Percentiles rank a stretch among this genome's conserved stretches.
Evolutionary conservation across 225 moss, liverwort and hornwort species (phyloP).

Genomic region (Climacium dendroides): DNA sequence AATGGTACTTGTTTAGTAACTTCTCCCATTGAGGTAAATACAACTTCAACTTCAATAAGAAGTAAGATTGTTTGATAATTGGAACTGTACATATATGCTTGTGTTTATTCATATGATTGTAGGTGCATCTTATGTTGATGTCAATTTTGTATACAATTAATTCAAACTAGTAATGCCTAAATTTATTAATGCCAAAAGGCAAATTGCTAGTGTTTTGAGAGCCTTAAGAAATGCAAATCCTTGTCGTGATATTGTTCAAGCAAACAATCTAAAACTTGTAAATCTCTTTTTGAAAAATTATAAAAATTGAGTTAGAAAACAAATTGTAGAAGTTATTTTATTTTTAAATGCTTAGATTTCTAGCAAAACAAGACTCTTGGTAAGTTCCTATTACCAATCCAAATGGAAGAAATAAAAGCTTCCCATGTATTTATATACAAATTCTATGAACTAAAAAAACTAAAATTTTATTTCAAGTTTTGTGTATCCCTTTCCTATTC

Average conservation of each 20-base stretch:
- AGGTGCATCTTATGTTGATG: background rate
- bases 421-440: background rate
- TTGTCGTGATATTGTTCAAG: background rate
- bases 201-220: background rate
- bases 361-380: background rate
- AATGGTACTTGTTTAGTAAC: background rate
- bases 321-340: background rate
- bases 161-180: background rate
- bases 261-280: background rate
- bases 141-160: background rate
- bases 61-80: background rate
- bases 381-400: background rate
- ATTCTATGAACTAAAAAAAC: background rate
- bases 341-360: accelerated
- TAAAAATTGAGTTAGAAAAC: background rate
- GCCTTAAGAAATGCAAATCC: background rate
- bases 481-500: background rate
- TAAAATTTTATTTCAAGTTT: background rate
- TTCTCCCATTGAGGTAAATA: accelerated
- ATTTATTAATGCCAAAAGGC: accelerated
- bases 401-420: background rate
- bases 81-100: accelerated
- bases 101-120: background rate
- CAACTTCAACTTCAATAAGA: background rate
- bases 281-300: background rate